phyloP scores from a whole-genome alignment of 2,329 filamentous ascomycete species.

The Fusarium circinatum region DNA sequence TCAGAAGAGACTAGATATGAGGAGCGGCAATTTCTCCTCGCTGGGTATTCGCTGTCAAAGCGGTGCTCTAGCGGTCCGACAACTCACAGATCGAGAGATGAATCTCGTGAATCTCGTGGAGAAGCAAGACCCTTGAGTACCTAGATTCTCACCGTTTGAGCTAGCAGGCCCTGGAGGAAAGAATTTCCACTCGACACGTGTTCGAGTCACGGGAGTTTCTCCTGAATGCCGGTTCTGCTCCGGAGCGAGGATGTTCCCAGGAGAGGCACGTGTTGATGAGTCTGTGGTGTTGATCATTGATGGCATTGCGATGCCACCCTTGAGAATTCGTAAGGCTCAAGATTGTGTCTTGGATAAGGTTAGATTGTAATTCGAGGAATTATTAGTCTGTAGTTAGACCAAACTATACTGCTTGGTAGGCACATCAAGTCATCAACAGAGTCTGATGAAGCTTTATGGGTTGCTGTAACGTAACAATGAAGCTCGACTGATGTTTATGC shows the following conservation, averaged over 20 bases:
- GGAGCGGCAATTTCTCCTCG: conserved; percentile 24
- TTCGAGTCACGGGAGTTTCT: conserved; percentile 21
- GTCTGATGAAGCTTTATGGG: background rate
- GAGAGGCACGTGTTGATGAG: conserved; percentile 12
- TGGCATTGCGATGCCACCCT: background rate
- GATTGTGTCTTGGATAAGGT: background rate
- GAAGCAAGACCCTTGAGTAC: conserved; percentile 7
- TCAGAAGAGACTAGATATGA: conserved; percentile 13
- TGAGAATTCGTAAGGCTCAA: background rate
- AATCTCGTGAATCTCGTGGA: conserved; percentile 34
- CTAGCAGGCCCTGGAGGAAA: conserved; percentile 2
- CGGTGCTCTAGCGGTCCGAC: conserved; percentile 23
- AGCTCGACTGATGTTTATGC: background rate
- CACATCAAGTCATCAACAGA: background rate
- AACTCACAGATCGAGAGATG: conserved; percentile 36
- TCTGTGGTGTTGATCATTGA: conserved; percentile 11
- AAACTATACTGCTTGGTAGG: background rate
- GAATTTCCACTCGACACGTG: conserved; percentile 36
- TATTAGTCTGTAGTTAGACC: background rate
- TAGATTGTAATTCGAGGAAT: background rate
- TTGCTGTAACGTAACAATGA: conserved; percentile 1
- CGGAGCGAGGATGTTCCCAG: conserved; percentile 34
- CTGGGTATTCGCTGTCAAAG: conserved; percentile 28
- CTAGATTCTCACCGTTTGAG: background rate
- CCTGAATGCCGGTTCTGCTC: conserved; percentile 12